phyloP scores from a whole-genome alignment of 2,329 filamentous ascomycete genomes.

The Aspergillus quadricinctus region DNA sequence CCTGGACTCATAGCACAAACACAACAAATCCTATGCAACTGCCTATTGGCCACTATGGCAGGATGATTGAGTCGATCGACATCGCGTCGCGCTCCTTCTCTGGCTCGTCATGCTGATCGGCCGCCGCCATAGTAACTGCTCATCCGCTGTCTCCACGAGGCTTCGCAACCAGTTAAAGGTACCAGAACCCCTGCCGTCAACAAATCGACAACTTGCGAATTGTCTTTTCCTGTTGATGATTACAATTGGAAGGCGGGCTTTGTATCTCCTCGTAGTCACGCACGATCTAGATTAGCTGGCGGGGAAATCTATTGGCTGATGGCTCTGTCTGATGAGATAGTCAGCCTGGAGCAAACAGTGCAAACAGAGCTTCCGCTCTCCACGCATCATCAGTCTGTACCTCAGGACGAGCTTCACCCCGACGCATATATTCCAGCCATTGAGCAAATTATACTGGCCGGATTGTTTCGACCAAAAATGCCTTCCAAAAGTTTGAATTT shows the following conservation, averaged over 20 bases:
- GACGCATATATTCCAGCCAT: neutral
- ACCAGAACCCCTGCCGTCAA: neutral
- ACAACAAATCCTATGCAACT: neutral
- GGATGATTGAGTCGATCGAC: neutral
- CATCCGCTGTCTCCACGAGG: neutral
- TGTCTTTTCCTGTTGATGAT: neutral
- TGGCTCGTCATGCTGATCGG: neutral
- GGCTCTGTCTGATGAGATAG: neutral
- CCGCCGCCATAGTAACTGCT: neutral
- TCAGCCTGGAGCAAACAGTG: conserved; percentile 22
- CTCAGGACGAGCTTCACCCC: neutral
- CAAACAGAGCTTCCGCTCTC: conserved; percentile 20
- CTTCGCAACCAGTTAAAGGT: neutral
- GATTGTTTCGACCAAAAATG: conserved; percentile 14
- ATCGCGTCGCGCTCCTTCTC: neutral
- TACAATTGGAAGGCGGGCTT: neutral
- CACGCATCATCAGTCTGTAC: neutral
- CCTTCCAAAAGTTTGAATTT: conserved; percentile 16
- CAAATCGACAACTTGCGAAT: neutral
- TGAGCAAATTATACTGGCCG: neutral
- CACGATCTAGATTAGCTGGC: neutral
- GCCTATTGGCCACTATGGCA: neutral
- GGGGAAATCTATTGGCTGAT: neutral
- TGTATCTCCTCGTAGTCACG: neutral
- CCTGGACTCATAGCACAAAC: conserved; percentile 15